Conservation (phyloP, 257 asterid genomes). For the Parsonsia alboflavescens region DNA sequence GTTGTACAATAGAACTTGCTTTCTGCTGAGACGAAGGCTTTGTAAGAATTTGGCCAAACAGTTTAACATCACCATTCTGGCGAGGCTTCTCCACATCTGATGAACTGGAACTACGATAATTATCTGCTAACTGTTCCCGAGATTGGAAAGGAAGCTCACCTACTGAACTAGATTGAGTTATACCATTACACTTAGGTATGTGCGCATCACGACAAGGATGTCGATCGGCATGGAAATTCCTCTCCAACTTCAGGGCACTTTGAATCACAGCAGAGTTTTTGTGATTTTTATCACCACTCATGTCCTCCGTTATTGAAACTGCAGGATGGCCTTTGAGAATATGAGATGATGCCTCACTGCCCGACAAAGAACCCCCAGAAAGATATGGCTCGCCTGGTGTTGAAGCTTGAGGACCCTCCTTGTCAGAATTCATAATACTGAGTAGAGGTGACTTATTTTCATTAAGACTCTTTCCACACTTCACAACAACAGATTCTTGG, state of each 20-base stretch:
- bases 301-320: conserved; percentile 37
- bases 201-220: conserved; percentile 25
- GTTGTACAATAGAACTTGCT: conserved; percentile 29
- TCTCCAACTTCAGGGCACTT: conserved; percentile 29
- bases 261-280: conserved; percentile 33
- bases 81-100: conserved; percentile 54
- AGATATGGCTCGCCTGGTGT: conserved; percentile 33
- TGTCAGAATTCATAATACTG: conserved; percentile 25
- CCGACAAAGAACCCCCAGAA: conserved; percentile 30
- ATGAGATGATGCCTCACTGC: conserved; percentile 38
- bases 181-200: conserved; percentile 49
- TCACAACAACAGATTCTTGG: conserved; percentile 37
- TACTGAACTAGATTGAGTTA: conserved; percentile 28
- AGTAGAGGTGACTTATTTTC: conserved; percentile 25
- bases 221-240: conserved; percentile 26
- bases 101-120: conserved; percentile 33
- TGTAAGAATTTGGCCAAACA: conserved; percentile 79
- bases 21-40: conserved; percentile 49
- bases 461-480: conserved; percentile 37
- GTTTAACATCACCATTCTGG: conserved; percentile 71
- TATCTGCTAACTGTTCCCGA: conserved; percentile 30
- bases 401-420: conserved; percentile 28
- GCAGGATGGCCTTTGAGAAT: conserved; percentile 51
- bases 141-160: conserved; percentile 32
- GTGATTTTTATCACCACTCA: conserved; percentile 35